These are phyloP conservation scores for Amniculicola lignicola DNA, from an alignment of 495 filamentous ascomycete genomes.

Conservation along the genomic window DNA sequence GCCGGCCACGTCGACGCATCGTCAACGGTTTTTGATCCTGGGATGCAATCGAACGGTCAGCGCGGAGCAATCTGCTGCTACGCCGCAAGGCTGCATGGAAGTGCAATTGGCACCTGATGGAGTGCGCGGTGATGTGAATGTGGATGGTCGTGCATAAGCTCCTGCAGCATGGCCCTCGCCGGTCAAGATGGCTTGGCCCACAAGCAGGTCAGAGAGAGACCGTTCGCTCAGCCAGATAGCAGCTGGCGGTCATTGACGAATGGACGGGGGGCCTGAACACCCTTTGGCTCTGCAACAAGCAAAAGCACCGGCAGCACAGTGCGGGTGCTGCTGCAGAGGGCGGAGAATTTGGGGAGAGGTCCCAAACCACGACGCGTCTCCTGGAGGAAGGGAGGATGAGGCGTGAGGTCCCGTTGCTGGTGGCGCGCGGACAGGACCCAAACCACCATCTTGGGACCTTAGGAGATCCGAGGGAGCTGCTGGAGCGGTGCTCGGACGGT, in stretches of 20 bases:
- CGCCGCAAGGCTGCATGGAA: slow-evolving; percentile 17
- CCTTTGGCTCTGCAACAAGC: too few relatives aligned
- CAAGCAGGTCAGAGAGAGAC: slow-evolving; percentile 11
- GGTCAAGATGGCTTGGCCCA: slow-evolving; percentile 8
- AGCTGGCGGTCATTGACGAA: slow-evolving; percentile 16
- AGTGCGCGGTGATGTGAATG: neutral
- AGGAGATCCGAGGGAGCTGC: neutral
- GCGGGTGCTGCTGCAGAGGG: neutral
- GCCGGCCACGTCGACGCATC: slow-evolving; percentile 27
- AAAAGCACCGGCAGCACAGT: too few relatives aligned
- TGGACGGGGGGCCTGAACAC: neutral
- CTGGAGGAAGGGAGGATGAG: too few relatives aligned
- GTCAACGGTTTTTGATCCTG: neutral
- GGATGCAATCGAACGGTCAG: slow-evolving; percentile 12
- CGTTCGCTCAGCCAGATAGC: slow-evolving; percentile 16
- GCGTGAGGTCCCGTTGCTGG: too few relatives aligned
- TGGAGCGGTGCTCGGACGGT: slow-evolving; percentile 16
- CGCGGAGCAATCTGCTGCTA: slow-evolving; percentile 8
- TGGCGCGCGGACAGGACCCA: too few relatives aligned
- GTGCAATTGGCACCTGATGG: slow-evolving; percentile 8
- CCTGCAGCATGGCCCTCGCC: slow-evolving; percentile 19
- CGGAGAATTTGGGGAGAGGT: slow-evolving; percentile 10
- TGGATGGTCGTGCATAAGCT: slow-evolving; percentile 27
- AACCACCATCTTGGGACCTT: slow-evolving; percentile 19
- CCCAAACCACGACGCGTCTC: too few relatives aligned